Evolutionary conservation across 345 rosid species (phyloP), one percentile per base, ranked within the genome.

Genomic region (Syzygium oleosum): DNA sequence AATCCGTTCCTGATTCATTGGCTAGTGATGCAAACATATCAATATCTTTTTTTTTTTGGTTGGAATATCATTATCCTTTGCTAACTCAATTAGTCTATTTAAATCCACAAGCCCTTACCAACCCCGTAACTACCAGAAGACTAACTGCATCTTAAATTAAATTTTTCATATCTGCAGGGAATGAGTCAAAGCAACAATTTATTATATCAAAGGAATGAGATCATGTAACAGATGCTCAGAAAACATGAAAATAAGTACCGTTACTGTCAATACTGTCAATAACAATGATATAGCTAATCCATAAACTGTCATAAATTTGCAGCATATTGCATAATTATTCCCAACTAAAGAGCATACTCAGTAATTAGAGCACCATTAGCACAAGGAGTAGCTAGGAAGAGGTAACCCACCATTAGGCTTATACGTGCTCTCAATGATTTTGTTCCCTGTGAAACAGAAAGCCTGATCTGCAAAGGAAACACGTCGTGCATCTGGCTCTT

Each of bases 401-500:
- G 53, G n/a, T 14, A 27, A 23, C 79, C 51, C n/a, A 95, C 97
- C 94, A 88, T 91, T 90, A 84, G 90, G 91, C 89, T 89, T 85
- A 95, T 94, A 88, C 89, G 92, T 63, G 93, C 95, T 87, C 90
- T 87, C 90, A 95, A 89, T 5, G 90, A 90, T 86, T 92, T 92
- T 85, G 89, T 85, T 89, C 89, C 95, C 63, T 87, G 85, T 22
- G 87, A 85, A 88, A 90, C 90, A 88, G 95, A 94, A 78, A 95
- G 94, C 90, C 94, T 86, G 84, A 95, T 92, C 85, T 89, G 91
- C 88, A 95, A 90, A 49, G 95, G 93, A 90, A 94, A 94, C 80
- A 94, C 92, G 61, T 94, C 95, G 8, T 89, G 92, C 87, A 93
- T 85, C 86, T 89, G 88, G 87, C 91, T 91, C 59, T 90, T 92